Evolutionary conservation across 2,329 filamentous ascomycete genomes (phyloP), one percentile per base, ranked within the genome.

Genomic region (Rosellinia necatrix): DNA sequence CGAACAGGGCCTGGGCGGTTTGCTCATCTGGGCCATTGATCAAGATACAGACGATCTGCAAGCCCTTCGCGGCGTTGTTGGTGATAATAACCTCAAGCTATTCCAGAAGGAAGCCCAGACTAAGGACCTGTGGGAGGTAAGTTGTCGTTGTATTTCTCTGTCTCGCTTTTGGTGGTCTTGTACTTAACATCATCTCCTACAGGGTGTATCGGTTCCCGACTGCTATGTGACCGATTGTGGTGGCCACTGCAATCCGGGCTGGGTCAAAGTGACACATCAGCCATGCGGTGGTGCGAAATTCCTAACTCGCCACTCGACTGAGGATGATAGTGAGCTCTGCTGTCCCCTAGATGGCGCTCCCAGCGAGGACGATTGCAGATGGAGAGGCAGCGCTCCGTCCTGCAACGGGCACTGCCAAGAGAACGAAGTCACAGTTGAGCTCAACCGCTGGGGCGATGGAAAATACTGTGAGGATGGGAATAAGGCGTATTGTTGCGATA

Each of bases 1-100:
- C 38, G 27, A 62, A 0, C 47, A 60, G 0, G 71, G 75, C 7
- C 58, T 77, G 0, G 61, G 64, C 7, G 71, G 71, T 22, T 53
- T 65, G 3, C 51, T 75, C 40, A 70, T 74, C 19, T 75, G 70
- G 72, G 66, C 71, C 4, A 48, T 48, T 7, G 46, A 49, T n/a
- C 46, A 25, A 19, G 48, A 41, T 17, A 41, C 47, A 1, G 34
- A 49, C n/a, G 21, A 49, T 9, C 25, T 49, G 1, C 15, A 41
- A 2, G 47, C 47, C 7, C 19, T 49, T 10, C 37, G 29, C 15
- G 44, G 19, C 21, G 12, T 49, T 1, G 13, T 41, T 7, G 47
- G 22, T 12, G 5, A n/a, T 3, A 22, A 34, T 5, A 30, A 37
- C 27, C 13, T 43, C 19, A 21, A 43, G 9, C 2, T 34, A 3